Evolutionary conservation across 805 yeast species (phyloP).

Genomic region (Diddensiella santjacobensis): DNA sequence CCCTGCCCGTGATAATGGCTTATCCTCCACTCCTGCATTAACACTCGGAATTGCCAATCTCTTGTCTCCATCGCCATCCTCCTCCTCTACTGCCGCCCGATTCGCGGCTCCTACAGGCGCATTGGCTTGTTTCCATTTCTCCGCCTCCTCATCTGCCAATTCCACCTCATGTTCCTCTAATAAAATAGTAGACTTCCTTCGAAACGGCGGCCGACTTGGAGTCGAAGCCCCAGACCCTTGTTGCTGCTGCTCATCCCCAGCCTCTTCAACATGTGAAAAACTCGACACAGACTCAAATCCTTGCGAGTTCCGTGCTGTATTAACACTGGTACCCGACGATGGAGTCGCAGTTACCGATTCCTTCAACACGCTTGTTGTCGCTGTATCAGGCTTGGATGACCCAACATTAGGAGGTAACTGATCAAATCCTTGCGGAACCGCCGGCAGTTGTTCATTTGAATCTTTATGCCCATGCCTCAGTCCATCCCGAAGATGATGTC

Average conservation of each 20-base stretch:
- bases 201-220: conserved; percentile 22
- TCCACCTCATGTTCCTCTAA: conserved; percentile 56
- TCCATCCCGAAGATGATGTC: conserved; percentile 5
- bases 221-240: neutral
- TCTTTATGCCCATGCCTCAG: neutral
- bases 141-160: conserved; percentile 35
- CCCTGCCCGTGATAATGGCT: conserved; percentile 30
- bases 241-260: neutral
- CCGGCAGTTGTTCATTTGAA: conserved; percentile 6
- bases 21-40: conserved; percentile 16
- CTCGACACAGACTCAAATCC: conserved; percentile 8
- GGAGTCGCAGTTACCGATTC: conserved; percentile 14
- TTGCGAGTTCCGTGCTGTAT: neutral
- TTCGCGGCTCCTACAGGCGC: neutral
- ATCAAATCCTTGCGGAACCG: conserved; percentile 15
- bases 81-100: neutral
- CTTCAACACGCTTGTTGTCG: conserved; percentile 15
- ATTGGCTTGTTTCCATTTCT: conserved; percentile 42
- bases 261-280: conserved; percentile 15
- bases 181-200: conserved; percentile 69
- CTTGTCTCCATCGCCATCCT: neutral
- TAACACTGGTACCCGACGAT: neutral
- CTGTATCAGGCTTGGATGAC: conserved; percentile 8
- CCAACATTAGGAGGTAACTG: conserved; percentile 4
- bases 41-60: neutral